Evolutionary conservation across 2,329 filamentous ascomycete species (phyloP), one percentile per base, ranked within the genome.

Genomic region (Waltergamsia citrina): DNA sequence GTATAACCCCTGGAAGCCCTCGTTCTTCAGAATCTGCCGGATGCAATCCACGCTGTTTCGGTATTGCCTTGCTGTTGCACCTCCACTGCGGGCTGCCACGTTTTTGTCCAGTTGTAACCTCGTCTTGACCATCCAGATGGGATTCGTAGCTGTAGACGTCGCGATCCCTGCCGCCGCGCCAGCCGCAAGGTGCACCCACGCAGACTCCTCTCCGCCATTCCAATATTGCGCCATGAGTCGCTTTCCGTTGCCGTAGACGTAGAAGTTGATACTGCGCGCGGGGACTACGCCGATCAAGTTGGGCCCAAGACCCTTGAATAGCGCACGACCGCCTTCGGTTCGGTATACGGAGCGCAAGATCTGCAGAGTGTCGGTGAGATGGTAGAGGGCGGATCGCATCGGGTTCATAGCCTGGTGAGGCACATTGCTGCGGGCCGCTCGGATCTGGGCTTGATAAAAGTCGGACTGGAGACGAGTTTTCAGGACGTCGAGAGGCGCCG

Each of bases 71-170:
- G 32, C 36, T 16, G n/a, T 18, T 7, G 15, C 33, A 8, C 65
- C 68, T 18, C 63, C 72, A 38, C 70, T 64, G 41, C 71, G 63
- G 46, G 74, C 72, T 12, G 81, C 81, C 34, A 78, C 74, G 51
- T 84, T 85, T 64, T 88, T 93, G 63, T 96, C 88, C 22, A 96
- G 73, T 60, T 96, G 88, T 46, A 96, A 56, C 21, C 88, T 71
- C 26, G 88, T 96, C 69, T 96, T 96, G 52, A 96, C 78, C 42
- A 96, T 73, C 88, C 88, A 96, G 50, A 96, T 94, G 2, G 88
- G 88, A 57, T 95, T 95, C 24, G 88, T 96, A 16, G 82, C 85
- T 1, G 90, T 95, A 30, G 85, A 85, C 0, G 90, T 95, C 6
- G 81, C 79, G 28, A 95, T 74, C 3, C 88, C 88, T 1, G 88